A percentile compares a stretch with the other conserved stretches of the same genome.
Evolutionary conservation across 2,329 filamentous ascomycete species (phyloP).

Genomic region (Colletotrichum tropicicola): DNA sequence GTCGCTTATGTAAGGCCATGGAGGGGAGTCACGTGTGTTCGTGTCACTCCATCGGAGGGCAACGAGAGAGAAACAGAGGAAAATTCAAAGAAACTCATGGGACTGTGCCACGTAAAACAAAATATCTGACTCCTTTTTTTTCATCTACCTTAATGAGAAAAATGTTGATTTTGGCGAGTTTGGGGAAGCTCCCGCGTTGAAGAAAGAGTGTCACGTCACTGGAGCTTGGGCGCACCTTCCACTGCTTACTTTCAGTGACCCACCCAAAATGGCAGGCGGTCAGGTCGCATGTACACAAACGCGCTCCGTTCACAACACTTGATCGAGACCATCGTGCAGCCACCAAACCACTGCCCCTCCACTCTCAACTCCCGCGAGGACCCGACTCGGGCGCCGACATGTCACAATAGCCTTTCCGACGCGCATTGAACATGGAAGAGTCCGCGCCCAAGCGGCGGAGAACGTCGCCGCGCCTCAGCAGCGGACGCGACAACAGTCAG

Average conservation of each 20-base stretch:
- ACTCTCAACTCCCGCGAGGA: background rate
- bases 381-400: background rate
- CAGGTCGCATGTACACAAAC: conserved; percentile 31
- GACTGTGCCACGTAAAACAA: no score
- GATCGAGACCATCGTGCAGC: background rate
- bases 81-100: background rate
- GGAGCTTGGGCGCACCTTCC: background rate
- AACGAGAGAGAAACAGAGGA: background rate
- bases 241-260: background rate
- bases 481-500: conserved; percentile 23
- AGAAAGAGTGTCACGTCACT: background rate
- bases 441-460: conserved; percentile 72
- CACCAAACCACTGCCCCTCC: background rate
- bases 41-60: background rate
- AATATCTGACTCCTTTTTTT: no score
- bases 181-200: background rate
- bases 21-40: background rate
- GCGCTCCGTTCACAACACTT: background rate
- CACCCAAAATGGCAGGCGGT: conserved; percentile 33
- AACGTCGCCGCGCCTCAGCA: conserved; percentile 62
- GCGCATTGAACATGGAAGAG: conserved; percentile 50
- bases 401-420: background rate
- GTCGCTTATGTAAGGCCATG: conserved; percentile 5
- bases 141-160: no score
- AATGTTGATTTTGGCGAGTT: background rate